These are phyloP conservation scores for Fusarium piperis DNA, from an alignment of 2,329 filamentous ascomycete species.

Conservation along the genomic window DNA sequence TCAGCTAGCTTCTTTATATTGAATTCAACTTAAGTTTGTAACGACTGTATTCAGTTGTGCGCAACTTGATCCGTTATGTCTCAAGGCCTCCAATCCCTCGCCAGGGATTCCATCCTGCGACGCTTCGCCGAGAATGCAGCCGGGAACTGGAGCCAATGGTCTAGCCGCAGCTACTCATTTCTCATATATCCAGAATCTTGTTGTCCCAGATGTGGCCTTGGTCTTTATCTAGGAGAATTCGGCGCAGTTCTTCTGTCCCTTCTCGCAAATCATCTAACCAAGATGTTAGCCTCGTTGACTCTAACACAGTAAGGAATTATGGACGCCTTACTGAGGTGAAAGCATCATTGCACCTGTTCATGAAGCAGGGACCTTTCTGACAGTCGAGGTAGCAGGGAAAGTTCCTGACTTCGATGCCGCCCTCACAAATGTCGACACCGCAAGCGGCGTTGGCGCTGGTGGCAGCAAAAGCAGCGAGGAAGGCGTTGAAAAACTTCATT, in stretches of 20 bases:
- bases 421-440: neutral
- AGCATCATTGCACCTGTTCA: neutral
- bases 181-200: neutral
- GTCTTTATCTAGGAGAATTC: neutral
- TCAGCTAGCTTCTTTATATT: neutral
- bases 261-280: neutral
- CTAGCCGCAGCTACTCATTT: neutral
- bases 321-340: neutral
- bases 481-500: neutral
- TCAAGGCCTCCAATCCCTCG: neutral
- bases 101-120: neutral
- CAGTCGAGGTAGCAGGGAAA: neutral
- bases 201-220: neutral
- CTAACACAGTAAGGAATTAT: accelerated
- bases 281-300: neutral
- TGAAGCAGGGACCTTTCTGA: neutral
- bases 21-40: neutral
- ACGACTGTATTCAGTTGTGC: neutral
- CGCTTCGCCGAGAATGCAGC: neutral
- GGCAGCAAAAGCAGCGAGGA: neutral
- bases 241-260: neutral
- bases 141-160: neutral
- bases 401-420: neutral
- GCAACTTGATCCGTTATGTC: neutral
- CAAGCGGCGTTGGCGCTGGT: neutral